Evolutionary conservation across 2,329 filamentous ascomycete genomes (phyloP), one percentile per base, ranked within the genome.

Genomic region (Pezicula rhizophila): DNA sequence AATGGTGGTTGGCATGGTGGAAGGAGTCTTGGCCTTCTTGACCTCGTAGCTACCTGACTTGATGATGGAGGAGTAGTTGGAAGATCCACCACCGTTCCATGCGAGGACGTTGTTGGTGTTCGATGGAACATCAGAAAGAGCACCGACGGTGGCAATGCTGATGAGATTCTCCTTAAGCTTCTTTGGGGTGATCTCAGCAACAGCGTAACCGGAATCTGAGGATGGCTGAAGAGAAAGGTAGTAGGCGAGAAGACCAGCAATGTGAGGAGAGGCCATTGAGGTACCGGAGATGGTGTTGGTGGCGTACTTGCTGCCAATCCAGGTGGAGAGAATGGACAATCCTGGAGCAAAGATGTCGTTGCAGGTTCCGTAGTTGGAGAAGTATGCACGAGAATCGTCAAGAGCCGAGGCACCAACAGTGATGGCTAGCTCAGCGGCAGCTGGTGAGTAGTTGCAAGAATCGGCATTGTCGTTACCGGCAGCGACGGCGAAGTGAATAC

Each of bases 291-390:
- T 99, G 74, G 89, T 96, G 84, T 99, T 99, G 76, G 89, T 82
- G 65, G 93, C 92, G 65, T 92, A 85, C 72, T 93, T 87, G 82
- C 86, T 92, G 68, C 95, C 93, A 64, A 95, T 96, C 93, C 93
- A 99, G 69, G 93, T 97, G 58, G 93, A 99, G 63, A 89, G 82
- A 64, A 99, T 96, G 84, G 90, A 96, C 64, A 96, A 80, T 66
- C 93, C 93, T 53, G 93, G 93, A 56, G 91, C 93, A 65, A 99
- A 99, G 79, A 99, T 96, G 73, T 99, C 93, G 69, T 92, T 96
- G 82, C 93, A 99, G 80, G 92, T 93, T 71, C 93, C 93, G 72
- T 85, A 97, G 87, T 99, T 99, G 82, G 95, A 99, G 84, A 99
- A 99, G 82, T 97, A 99, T 58, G 93, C 93, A 73, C 93, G 92